Evolutionary conservation across 2,329 filamentous ascomycete species (phyloP), one percentile per base, ranked within the genome.

Genomic region (Ceratocystis colombiana): DNA sequence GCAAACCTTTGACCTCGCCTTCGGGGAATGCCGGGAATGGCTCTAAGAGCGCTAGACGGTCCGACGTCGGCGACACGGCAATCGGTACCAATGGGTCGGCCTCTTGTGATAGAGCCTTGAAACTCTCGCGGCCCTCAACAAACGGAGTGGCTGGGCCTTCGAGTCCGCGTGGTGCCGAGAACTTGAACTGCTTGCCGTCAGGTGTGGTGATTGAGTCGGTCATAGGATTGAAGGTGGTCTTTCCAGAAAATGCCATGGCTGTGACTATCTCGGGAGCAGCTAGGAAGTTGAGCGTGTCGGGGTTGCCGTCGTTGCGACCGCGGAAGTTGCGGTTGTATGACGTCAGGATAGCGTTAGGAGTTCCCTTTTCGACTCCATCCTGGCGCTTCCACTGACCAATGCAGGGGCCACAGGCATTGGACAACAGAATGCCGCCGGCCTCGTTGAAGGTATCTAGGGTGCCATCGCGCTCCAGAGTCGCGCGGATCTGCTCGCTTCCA

Each of bases 301-400:
- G 87, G 79, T 99, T 99, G 69, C 94, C 94, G 73, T 99, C 94
- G 75, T 99, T 99, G 70, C 94, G 89, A 68, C 90, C 93, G 63
- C 89, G 89, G 81, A 99, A 99, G 79, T 99, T 99, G 68, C 94
- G 89, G 82, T 99, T 99, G 80, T 96, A 99, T 0, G 92, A 96
- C 8, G 91, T 93, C 73, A 99, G 84, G 72, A 99, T 97, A 69
- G 94, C 94, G 74, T 99, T 99, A 65, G 84, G 80, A 67, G 92
- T 89, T 69, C 91, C 92, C 78, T 96, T 96, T 68, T 79, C 76
- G 20, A 95, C 84, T 25, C 86, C 88, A 73, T 97, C 94, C 20
- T 89, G 93, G 67, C 94, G 87, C 74, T 89, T 89, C 94, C 94
- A 99, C 77, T 96, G 91, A 1, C 93, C 92, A 71, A 96, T 95